These are phyloP conservation scores for Candida xiaguanensis DNA, from an alignment of 805 yeast species.

Conservation along the genomic window DNA sequence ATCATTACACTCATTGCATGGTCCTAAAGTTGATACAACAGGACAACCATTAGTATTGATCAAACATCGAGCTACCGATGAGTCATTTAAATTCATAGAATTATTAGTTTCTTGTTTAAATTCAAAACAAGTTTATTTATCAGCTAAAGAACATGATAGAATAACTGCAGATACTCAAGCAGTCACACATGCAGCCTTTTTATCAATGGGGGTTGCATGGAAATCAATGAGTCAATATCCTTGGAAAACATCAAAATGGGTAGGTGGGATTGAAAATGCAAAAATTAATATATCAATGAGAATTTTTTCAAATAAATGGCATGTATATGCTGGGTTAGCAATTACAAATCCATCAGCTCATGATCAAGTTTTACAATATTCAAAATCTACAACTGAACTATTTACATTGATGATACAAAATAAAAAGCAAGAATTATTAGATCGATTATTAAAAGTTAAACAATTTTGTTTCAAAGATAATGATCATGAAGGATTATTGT, in stretches of 20 bases:
- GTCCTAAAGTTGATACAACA: conserved; percentile 82
- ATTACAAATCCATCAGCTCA: conserved; percentile 95
- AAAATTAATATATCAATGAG: conserved; percentile 90
- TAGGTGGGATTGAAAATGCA: conserved; percentile 94
- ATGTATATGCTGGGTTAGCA: conserved; percentile 96
- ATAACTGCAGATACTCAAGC: conserved; percentile 99
- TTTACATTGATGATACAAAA: conserved; percentile 80
- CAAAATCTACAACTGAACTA: conserved; percentile 77
- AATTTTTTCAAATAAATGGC: conserved; percentile 93
- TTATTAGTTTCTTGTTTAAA: conserved; percentile 65
- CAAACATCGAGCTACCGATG: conserved; percentile 60
- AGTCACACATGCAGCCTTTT: conserved; percentile 95
- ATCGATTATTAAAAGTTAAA: conserved; percentile 63
- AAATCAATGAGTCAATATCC: conserved; percentile 78
- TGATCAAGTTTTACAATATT: conserved; percentile 83
- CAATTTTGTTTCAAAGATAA: conserved; percentile 70
- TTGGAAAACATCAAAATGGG: conserved; percentile 83
- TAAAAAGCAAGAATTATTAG: conserved; percentile 51
- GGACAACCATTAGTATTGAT: conserved; percentile 93
- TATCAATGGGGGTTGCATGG: conserved; percentile 98
- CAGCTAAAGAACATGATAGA: conserved; percentile 87
- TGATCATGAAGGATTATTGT: conserved; percentile 52
- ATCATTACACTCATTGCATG: conserved; percentile 89
- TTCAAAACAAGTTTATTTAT: conserved; percentile 70
- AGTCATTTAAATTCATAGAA: conserved; percentile 59